A percentile compares a stretch with the other conserved stretches of the same genome.
phyloP scores from a whole-genome alignment of 495 filamentous ascomycete species.

The Lasiosphaeria ovina region DNA sequence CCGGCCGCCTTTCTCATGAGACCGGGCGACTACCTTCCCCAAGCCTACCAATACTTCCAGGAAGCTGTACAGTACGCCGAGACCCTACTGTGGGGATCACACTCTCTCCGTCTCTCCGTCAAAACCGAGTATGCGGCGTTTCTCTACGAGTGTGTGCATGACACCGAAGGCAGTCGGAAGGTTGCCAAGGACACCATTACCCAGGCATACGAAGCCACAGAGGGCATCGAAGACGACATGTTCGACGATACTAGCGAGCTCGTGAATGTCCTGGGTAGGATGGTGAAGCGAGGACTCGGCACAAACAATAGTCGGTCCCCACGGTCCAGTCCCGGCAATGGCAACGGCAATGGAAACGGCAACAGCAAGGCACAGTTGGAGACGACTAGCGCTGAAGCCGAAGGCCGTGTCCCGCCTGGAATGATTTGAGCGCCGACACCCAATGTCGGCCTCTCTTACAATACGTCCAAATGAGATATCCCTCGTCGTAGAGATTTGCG shows the following conservation, averaged over 20 bases:
- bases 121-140: conserved; percentile 95
- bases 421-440: conserved; percentile 5
- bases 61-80: conserved; percentile 75
- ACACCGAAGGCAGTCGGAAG: conserved; percentile 66
- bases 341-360: no score
- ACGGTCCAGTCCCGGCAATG: conserved; percentile 22
- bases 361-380: conserved; percentile 9
- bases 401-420: conserved; percentile 1
- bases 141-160: conserved; percentile 88
- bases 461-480: no score
- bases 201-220: conserved; percentile 85
- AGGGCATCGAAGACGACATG: conserved; percentile 90
- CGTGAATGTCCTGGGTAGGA: conserved; percentile 69
- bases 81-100: conserved; percentile 73
- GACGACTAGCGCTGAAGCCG: background rate
- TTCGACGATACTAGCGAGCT: conserved; percentile 76
- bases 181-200: conserved; percentile 80
- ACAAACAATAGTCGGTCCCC: conserved; percentile 29
- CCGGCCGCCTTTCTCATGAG: conserved; percentile 71
- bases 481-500: no score
- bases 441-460: no score
- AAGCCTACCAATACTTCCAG: conserved; percentile 75
- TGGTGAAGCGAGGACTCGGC: conserved; percentile 67
- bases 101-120: conserved; percentile 85
- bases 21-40: conserved; percentile 76